Base-by-base conservation (phyloP, 2,329 filamentous ascomycete genomes). In the Dryadomyces quercus-mongolicae region DNA sequence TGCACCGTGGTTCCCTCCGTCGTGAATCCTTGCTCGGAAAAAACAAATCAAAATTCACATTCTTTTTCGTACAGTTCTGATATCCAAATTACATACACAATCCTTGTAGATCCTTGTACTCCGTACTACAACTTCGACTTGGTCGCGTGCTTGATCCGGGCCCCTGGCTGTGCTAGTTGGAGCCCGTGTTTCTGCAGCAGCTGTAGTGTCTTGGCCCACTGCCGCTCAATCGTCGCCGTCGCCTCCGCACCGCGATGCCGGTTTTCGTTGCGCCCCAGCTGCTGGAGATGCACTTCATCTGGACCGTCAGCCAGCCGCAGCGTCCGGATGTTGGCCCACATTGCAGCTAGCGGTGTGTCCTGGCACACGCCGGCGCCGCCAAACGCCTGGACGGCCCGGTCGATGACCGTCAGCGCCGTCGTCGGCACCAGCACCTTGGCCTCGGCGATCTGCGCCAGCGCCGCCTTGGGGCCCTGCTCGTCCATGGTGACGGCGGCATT, bases 401-500 rank as follows among this genome's bases (percentile, higher is more conserved):
- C 93, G 63, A 98, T 92, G 62, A 97, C 88, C 18, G 82, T 82
- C 60, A 96, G 77, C 1, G 88, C 84, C 63, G 85, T 88, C 64
- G 82, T 77, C 0, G 93, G 93, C 9, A 95, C 86, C 18, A 95
- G 36, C 0, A 97, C 85, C 77, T 98, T 98, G 60, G 93, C 92
- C 72, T 96, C 81, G 25, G 91, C 92, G 61, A 98, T 98, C 69
- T 97, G 89, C 68, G 86, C 89, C 57, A 96, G 80, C 0, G 92
- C 89, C 60, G 83, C 81, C 75, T 97, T 97, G 62, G 93, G 87
- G 61, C 92, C 86, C 20, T 84, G 80, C 61, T 87, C 80, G 71
- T 98, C 93, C 74, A 98, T 97, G 72, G 88, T 89, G 69, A 94
- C 86, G 57, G 93, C 93, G 1, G 93, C 93, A 70, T 97, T 96